Evolutionary conservation across 108 stramenopile species (phyloP).

Genomic region (Tribonema minus): DNA sequence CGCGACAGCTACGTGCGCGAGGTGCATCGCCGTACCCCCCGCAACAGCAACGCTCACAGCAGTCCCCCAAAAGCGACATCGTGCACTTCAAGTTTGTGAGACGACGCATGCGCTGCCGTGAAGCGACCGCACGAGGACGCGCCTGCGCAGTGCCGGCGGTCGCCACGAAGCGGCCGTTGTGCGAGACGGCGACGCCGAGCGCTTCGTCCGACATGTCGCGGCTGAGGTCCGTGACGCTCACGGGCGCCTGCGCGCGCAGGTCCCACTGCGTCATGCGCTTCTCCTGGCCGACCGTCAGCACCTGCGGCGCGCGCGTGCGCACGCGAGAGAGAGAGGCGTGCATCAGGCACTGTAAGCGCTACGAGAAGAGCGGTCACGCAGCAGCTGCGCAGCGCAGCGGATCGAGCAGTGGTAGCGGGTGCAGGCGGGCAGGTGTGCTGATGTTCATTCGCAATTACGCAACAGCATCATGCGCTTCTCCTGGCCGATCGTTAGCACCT

Average conservation of each 20-base stretch:
- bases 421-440: not conserved
- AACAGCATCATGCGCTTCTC: constrained; percentile 42
- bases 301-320: too few relatives aligned
- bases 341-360: too few relatives aligned
- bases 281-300: constrained; percentile 62
- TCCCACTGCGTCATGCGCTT: constrained; percentile 59
- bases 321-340: too few relatives aligned
- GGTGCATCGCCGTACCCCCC: too few relatives aligned
- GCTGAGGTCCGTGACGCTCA: constrained; percentile 33
- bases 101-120: too few relatives aligned
- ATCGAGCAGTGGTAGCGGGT: not conserved
- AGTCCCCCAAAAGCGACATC: too few relatives aligned
- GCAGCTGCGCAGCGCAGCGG: not conserved
- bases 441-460: too few relatives aligned
- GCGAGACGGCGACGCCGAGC: constrained; percentile 27
- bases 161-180: constrained; percentile 28
- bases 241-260: constrained; percentile 49
- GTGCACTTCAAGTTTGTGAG: too few relatives aligned
- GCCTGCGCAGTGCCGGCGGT: constrained; percentile 34
- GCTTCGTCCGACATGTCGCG: constrained; percentile 29
- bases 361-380: too few relatives aligned
- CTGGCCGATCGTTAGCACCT: constrained; percentile 58
- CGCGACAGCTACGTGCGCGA: too few relatives aligned
- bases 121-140: too few relatives aligned
- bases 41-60: too few relatives aligned